These are phyloP conservation scores for Mrakia gelida DNA, from an alignment of 768 basidiomycete genomes.

Conservation along the genomic window DNA sequence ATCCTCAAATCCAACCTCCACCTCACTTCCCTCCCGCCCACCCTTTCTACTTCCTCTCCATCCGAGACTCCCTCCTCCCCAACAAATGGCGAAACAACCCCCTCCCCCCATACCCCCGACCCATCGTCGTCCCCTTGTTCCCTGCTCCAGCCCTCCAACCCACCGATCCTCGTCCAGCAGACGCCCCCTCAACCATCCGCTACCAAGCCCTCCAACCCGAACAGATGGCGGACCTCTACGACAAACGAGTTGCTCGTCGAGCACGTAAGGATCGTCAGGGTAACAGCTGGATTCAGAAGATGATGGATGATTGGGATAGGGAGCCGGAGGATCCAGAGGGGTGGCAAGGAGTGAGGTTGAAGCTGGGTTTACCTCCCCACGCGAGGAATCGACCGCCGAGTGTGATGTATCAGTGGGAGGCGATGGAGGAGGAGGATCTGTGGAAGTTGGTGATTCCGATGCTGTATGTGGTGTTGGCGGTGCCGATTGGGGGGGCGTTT, in stretches of 20 bases:
- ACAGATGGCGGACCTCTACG: constrained; percentile 18
- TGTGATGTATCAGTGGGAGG: constrained; percentile 15
- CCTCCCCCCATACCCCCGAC: constrained; percentile 14
- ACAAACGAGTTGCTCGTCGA: neutral
- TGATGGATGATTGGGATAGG: neutral
- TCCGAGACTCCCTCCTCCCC: constrained; percentile 15
- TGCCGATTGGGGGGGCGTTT: neutral
- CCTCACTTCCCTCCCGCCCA: constrained; percentile 16
- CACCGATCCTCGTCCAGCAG: constrained; percentile 1
- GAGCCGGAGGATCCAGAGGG: constrained; percentile 26
- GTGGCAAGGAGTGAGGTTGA: constrained; percentile 20
- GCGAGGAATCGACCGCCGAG: constrained; percentile 17
- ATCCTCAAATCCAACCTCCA: constrained; percentile 5
- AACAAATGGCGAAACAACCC: constrained; percentile 13
- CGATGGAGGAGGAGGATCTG: constrained; percentile 22
- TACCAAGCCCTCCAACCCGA: constrained; percentile 25
- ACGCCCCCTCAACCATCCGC: neutral
- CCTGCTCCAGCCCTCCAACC: constrained; percentile 19
- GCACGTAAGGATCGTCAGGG: neutral
- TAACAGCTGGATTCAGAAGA: constrained; percentile 15
- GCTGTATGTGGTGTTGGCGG: neutral
- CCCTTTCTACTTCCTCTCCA: constrained; percentile 16
- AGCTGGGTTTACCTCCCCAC: constrained; percentile 22
- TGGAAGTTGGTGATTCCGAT: constrained; percentile 18
- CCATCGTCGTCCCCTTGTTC: constrained; percentile 24